phyloP scores from a whole-genome alignment of 2,329 filamentous ascomycete genomes.

The Ophiocordyceps camponoti-leonardi region DNA sequence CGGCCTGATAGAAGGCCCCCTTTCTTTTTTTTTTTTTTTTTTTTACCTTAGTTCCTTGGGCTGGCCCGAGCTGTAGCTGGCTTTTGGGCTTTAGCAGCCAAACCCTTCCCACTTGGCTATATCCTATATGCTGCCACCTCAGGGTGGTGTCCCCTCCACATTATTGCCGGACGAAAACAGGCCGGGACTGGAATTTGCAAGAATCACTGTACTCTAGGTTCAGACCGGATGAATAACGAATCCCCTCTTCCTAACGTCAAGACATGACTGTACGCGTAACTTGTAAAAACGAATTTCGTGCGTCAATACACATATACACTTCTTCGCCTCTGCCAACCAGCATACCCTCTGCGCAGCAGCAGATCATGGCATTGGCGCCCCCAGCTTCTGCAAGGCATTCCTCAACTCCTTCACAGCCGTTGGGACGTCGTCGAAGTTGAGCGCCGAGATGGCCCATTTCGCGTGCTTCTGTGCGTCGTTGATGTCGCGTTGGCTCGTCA shows the following conservation, averaged over 20 bases:
- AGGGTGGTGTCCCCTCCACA: background rate
- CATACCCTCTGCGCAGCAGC: too few species aligned
- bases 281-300: too few species aligned
- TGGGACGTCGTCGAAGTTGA: slow-evolving; percentile 89
- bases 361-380: slow-evolving; percentile 25
- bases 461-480: slow-evolving; percentile 83
- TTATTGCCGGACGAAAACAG: background rate
- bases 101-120: background rate
- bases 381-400: slow-evolving; percentile 54
- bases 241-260: background rate
- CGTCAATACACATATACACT: too few species aligned
- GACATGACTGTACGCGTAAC: background rate
- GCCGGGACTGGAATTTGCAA: background rate
- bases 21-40: background rate
- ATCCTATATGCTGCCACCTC: background rate
- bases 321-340: too few species aligned
- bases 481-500: slow-evolving; percentile 37
- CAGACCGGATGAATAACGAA: background rate
- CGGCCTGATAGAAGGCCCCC: slow-evolving; percentile 2
- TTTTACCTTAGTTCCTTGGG: background rate
- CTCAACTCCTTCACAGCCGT: slow-evolving; percentile 78
- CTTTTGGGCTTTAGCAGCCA: background rate
- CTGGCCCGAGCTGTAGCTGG: background rate
- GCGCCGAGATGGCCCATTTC: slow-evolving; percentile 86
- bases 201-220: background rate